Percentiles rank a stretch among this genome's conserved stretches.
phyloP scores from a whole-genome alignment of 2,329 filamentous ascomycete genomes.

The Aspergillus pseudonomiae region DNA sequence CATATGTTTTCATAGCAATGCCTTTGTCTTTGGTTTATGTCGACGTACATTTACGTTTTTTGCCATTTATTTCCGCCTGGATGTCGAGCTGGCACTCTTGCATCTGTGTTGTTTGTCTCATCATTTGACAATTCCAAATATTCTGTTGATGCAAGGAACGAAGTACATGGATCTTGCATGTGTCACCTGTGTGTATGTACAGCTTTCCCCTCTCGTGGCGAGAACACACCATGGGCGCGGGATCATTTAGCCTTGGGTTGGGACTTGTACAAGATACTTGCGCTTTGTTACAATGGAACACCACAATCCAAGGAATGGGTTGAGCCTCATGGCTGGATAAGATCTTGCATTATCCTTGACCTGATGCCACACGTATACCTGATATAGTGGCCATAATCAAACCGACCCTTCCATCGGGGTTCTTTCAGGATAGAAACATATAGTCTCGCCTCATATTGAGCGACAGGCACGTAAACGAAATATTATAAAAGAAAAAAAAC shows the following conservation, averaged over 20 bases:
- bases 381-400: not conserved
- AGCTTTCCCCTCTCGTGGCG: not conserved
- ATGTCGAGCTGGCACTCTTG: conserved; percentile 26
- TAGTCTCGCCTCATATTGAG: not conserved
- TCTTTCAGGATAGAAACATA: not conserved
- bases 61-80: conserved; percentile 2
- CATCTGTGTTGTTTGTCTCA: conserved; percentile 13
- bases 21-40: not conserved
- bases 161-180: conserved; percentile 6
- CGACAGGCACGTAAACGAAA: not conserved
- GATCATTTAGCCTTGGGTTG: not conserved
- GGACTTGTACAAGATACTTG: not conserved
- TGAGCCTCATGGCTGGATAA: not conserved
- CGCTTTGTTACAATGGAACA: not conserved
- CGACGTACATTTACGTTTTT: not conserved
- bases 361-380: conserved; percentile 3
- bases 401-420: not conserved
- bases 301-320: too few relatives aligned
- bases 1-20: conserved; percentile 9
- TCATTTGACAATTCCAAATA: not conserved
- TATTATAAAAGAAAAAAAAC: not conserved
- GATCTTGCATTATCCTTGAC: not conserved
- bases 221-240: not conserved
- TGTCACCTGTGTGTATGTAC: not conserved
- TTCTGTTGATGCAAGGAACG: conserved; percentile 3